Conservation (phyloP, 2,329 filamentous ascomycete species). For the Diaporthe sp. region DNA sequence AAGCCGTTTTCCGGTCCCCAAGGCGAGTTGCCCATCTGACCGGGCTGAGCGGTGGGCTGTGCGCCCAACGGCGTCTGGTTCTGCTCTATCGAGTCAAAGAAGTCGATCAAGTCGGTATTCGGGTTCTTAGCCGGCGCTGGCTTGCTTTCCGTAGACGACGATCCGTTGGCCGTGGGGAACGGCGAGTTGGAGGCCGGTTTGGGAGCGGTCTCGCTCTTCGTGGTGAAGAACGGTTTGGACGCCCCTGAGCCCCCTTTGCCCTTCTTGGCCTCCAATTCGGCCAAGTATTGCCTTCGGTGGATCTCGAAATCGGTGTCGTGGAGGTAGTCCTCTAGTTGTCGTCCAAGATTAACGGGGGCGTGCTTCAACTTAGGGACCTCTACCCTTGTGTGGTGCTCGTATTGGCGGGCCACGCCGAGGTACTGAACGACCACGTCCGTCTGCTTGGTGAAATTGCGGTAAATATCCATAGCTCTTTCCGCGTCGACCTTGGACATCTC, state of each 20-base stretch:
- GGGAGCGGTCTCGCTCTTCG: conserved; percentile 54
- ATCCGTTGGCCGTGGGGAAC: conserved; percentile 57
- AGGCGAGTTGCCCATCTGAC: conserved; percentile 37
- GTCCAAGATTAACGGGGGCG: conserved; percentile 90
- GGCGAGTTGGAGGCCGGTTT: conserved; percentile 57
- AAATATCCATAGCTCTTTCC: conserved; percentile 90
- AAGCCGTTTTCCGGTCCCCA: conserved; percentile 55
- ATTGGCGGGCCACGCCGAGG: conserved; percentile 87
- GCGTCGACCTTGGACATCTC: conserved; percentile 97
- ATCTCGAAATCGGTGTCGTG: conserved; percentile 96
- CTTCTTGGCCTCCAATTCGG: conserved; percentile 82
- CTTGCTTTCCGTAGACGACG: conserved; percentile 45
- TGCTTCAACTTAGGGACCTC: conserved; percentile 98
- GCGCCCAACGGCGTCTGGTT: conserved; percentile 80
- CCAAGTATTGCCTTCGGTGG: conserved; percentile 91
- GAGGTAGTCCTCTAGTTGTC: conserved; percentile 93
- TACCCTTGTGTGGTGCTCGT: conserved; percentile 91
- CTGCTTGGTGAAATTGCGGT: conserved; percentile 91
- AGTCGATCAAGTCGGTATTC: conserved; percentile 88
- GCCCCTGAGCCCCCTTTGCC: conserved; percentile 56
- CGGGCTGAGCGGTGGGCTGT: conserved; percentile 57
- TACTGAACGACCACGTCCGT: conserved; percentile 95
- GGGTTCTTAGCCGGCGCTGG: conserved; percentile 70
- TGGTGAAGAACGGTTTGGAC: conserved; percentile 52
- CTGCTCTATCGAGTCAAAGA: conserved; percentile 90